phyloP scores from a whole-genome alignment of 176 grass and related monocot genomes.

The Musa troglodytarum region DNA sequence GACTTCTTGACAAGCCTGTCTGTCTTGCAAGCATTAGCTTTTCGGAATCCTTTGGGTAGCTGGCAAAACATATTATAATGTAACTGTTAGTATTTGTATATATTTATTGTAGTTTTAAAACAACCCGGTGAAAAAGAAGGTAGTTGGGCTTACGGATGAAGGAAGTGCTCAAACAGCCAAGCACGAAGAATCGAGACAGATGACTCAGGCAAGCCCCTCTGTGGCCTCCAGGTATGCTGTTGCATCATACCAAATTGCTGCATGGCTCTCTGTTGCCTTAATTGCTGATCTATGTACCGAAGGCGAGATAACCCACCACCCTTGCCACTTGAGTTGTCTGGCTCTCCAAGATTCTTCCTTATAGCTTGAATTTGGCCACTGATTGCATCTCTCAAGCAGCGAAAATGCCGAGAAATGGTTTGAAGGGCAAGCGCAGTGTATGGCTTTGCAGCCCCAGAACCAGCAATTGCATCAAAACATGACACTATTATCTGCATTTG shows the following conservation, averaged over 20 bases:
- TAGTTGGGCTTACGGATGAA: conserved; percentile 66
- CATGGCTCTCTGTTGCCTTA: conserved; percentile 77
- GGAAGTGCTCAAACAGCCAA: conserved; percentile 98
- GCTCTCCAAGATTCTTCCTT: conserved; percentile 72
- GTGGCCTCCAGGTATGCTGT: conserved; percentile 90
- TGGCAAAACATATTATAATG: conserved; percentile 29
- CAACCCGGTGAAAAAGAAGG: conserved; percentile 2
- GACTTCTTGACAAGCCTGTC: conserved; percentile 90
- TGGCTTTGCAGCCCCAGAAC: conserved; percentile 66
- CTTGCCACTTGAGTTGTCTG: conserved; percentile 45
- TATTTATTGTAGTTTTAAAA: background rate
- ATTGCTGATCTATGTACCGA: conserved; percentile 77
- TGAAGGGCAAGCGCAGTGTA: conserved; percentile 90
- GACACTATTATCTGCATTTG: conserved; percentile 94
- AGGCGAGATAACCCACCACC: conserved; percentile 72
- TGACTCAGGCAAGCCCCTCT: conserved; percentile 95
- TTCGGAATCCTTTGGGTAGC: conserved; percentile 98
- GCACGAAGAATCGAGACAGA: conserved; percentile 90
- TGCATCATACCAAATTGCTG: conserved; percentile 95
- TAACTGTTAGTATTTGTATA: conserved; percentile 22
- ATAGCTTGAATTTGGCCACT: conserved; percentile 56
- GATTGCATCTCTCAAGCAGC: conserved; percentile 94
- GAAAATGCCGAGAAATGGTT: conserved; percentile 87
- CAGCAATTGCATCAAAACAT: conserved; percentile 76
- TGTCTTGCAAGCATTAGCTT: conserved; percentile 93